Percentiles rank a stretch among this genome's conserved stretches.
Conservation (phyloP, 257 asterid genomes). For the Solanum virginianum region DNA sequence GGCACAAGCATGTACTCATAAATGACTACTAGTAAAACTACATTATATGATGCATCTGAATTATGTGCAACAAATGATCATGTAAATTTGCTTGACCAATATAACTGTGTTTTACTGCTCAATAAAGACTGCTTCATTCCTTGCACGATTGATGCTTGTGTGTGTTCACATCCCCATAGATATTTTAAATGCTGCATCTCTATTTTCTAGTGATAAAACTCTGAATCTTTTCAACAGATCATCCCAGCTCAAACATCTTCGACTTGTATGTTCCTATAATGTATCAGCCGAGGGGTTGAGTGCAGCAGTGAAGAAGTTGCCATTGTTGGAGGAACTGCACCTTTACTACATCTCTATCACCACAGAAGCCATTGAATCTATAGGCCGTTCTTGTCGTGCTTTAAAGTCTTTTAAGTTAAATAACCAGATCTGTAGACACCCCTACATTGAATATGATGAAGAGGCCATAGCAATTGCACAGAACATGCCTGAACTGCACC, state of each 20-base stretch:
- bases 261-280: slow-evolving; percentile 2
- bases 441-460: not conserved
- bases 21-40: not conserved
- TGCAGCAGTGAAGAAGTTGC: slow-evolving; percentile 17
- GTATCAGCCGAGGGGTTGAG: slow-evolving; percentile 6
- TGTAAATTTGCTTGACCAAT: not conserved
- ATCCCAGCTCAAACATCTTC: slow-evolving; percentile 22
- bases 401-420: slow-evolving; percentile 23
- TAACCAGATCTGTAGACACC: not conserved
- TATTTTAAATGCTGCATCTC: not conserved
- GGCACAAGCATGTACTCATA: not conserved
- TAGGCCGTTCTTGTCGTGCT: slow-evolving; percentile 28
- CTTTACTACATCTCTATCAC: not conserved
- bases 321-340: slow-evolving; percentile 41
- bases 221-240: slow-evolving; percentile 18
- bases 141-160: not conserved
- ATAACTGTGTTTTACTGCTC: not conserved
- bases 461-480: slow-evolving; percentile 28
- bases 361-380: slow-evolving; percentile 2
- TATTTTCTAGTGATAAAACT: not conserved
- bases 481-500: slow-evolving; percentile 29
- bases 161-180: not conserved
- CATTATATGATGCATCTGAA: not conserved
- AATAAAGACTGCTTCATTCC: not conserved
- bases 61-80: not conserved